phyloP scores from a whole-genome alignment of 805 yeast genomes.

The Lipomyces anomalus region DNA sequence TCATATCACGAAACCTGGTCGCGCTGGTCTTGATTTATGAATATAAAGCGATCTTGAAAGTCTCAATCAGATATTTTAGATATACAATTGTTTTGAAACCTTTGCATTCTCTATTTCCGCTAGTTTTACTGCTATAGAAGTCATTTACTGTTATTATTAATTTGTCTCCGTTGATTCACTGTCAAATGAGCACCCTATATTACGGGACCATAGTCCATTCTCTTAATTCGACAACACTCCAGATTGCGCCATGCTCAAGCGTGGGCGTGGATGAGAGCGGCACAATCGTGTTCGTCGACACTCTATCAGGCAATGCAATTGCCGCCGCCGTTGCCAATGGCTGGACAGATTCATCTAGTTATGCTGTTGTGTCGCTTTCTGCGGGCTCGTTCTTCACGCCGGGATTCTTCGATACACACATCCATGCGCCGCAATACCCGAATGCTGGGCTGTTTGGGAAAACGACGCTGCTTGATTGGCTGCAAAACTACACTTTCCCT shows the following conservation, averaged over 20 bases:
- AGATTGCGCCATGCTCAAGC: conserved; percentile 50
- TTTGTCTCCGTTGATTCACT: too few relatives aligned
- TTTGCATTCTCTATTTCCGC: too few relatives aligned
- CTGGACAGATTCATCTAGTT: conserved; percentile 12
- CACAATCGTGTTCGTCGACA: conserved; percentile 40
- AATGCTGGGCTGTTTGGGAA: conserved; percentile 79
- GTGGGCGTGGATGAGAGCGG: conserved; percentile 62
- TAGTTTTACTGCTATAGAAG: too few relatives aligned
- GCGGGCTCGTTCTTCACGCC: conserved; percentile 58
- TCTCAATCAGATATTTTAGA: too few relatives aligned
- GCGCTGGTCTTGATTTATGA: too few relatives aligned
- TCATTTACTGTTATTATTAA: too few relatives aligned
- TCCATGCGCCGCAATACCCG: conserved; percentile 81
- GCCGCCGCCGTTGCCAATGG: conserved; percentile 29
- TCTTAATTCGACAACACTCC: conserved; percentile 51
- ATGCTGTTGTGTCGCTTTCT: conserved; percentile 6
- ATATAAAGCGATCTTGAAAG: too few relatives aligned
- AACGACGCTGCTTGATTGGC: conserved; percentile 83
- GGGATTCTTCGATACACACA: conserved; percentile 77
- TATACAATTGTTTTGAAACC: too few relatives aligned
- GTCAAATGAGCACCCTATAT: too few relatives aligned
- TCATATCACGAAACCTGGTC: too few relatives aligned
- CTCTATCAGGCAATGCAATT: conserved; percentile 24
- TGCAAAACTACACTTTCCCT: conserved; percentile 81
- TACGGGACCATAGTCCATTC: conserved; percentile 70